phyloP scores from a whole-genome alignment of 139 green algal species.

The Asterochloris sp. region DNA sequence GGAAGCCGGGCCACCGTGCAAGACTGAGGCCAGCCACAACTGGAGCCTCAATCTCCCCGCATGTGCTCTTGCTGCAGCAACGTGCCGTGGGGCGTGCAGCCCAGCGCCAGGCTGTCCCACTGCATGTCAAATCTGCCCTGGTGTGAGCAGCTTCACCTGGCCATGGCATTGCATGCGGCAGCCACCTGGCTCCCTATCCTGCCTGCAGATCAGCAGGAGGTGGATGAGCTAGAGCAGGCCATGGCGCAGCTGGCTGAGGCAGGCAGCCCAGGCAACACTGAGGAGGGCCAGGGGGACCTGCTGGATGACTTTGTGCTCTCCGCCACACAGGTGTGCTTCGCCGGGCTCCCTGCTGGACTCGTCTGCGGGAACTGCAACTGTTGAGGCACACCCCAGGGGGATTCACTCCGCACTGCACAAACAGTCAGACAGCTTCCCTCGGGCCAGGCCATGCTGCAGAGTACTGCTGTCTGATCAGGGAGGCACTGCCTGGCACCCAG shows the following conservation, averaged over 20 bases:
- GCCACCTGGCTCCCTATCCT: neutral
- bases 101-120: neutral
- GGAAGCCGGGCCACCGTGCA: neutral
- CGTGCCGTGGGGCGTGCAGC: no score
- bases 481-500: no score
- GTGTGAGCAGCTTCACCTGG: neutral
- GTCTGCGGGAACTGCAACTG: no score
- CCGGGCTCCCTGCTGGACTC: no score
- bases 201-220: constrained; percentile 22
- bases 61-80: neutral
- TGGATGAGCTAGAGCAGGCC: constrained; percentile 38
- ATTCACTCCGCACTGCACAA: no score
- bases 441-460: no score
- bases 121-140: neutral
- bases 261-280: neutral
- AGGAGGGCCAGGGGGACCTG: constrained; percentile 51
- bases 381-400: no score
- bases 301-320: constrained; percentile 70
- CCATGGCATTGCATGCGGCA: neutral
- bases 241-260: constrained; percentile 33
- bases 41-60: neutral
- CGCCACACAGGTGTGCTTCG: constrained; percentile 27
- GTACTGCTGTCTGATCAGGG: no score
- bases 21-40: neutral
- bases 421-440: no score